Conservation (phyloP, 1,284 basidiomycete species). For the Marasmius sp. region DNA sequence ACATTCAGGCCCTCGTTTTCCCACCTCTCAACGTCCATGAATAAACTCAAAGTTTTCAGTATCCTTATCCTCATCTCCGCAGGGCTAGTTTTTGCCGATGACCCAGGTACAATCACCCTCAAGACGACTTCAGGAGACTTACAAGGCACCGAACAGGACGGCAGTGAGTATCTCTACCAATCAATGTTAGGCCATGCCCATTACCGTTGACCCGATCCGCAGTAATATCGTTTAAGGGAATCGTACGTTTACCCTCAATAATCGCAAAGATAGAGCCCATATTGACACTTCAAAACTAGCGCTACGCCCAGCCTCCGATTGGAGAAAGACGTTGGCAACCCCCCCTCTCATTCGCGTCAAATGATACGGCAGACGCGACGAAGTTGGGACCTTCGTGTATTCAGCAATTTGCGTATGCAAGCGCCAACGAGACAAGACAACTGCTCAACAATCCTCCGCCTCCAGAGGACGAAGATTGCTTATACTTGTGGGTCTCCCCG, state of each 20-base stretch:
- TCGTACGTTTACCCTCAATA: background rate
- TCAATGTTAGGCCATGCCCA: too few relatives aligned
- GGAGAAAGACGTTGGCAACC: background rate
- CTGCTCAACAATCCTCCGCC: constrained; percentile 11
- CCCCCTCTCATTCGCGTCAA: background rate
- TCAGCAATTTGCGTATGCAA: constrained; percentile 8
- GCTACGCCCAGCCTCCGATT: background rate
- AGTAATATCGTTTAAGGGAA: background rate
- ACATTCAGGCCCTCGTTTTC: too few relatives aligned
- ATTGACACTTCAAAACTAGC: background rate
- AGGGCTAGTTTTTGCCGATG: too few relatives aligned
- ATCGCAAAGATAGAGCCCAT: background rate
- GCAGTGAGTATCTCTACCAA: too few relatives aligned
- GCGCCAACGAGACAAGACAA: background rate
- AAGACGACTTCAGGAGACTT: too few relatives aligned
- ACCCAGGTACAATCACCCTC: too few relatives aligned
- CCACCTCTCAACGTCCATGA: too few relatives aligned
- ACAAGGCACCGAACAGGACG: too few relatives aligned
- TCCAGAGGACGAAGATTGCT: constrained; percentile 14
- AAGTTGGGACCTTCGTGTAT: constrained; percentile 11
- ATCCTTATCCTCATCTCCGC: too few relatives aligned
- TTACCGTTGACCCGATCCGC: background rate
- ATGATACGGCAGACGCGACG: constrained; percentile 3
- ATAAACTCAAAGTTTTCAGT: too few relatives aligned
- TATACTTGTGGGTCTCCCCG: constrained; percentile 7